These are phyloP conservation scores for Penicillium sclerotiorum DNA, from an alignment of 2,329 filamentous ascomycete species.

Conservation along the genomic window DNA sequence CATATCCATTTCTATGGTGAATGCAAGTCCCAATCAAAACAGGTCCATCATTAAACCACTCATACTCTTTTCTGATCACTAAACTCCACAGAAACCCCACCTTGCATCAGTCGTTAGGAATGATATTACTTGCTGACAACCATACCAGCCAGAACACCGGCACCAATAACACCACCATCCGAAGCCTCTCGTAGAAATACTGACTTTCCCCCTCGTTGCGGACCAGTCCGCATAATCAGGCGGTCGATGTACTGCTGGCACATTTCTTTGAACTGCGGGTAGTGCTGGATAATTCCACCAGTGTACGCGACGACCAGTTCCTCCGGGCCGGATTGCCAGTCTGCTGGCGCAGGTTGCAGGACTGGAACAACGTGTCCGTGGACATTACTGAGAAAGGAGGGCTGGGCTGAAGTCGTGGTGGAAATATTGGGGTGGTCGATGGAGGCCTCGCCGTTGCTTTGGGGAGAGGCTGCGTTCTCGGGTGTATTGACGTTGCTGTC, in stretches of 20 bases:
- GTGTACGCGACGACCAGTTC: conserved; percentile 78
- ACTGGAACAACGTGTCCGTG: conserved; percentile 41
- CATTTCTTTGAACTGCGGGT: conserved; percentile 71
- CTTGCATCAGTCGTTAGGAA: conserved; percentile 1
- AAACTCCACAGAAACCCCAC: conserved; percentile 5
- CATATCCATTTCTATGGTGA: conserved; percentile 21
- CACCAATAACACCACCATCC: conserved; percentile 59
- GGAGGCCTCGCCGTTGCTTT: conserved; percentile 27
- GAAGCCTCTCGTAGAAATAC: conserved; percentile 56
- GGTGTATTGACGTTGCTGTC: conserved; percentile 43
- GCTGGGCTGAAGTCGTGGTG: conserved; percentile 10
- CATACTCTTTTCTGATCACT: conserved; percentile 15
- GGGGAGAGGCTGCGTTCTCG: conserved; percentile 30
- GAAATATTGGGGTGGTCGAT: conserved; percentile 18
- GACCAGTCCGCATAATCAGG: conserved; percentile 50
- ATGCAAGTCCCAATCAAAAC: conserved; percentile 8
- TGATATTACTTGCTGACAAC: conserved; percentile 31
- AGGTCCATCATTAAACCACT: conserved; percentile 54
- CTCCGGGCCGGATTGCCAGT: conserved; percentile 51
- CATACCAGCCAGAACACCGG: conserved; percentile 58
- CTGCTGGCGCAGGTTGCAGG: conserved; percentile 36
- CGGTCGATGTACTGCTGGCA: conserved; percentile 70
- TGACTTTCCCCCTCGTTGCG: conserved; percentile 50
- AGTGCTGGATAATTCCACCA: conserved; percentile 77
- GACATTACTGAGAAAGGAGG: conserved; percentile 7